Conservation (phyloP, 331 rosid species). For the Saraca asoca region DNA sequence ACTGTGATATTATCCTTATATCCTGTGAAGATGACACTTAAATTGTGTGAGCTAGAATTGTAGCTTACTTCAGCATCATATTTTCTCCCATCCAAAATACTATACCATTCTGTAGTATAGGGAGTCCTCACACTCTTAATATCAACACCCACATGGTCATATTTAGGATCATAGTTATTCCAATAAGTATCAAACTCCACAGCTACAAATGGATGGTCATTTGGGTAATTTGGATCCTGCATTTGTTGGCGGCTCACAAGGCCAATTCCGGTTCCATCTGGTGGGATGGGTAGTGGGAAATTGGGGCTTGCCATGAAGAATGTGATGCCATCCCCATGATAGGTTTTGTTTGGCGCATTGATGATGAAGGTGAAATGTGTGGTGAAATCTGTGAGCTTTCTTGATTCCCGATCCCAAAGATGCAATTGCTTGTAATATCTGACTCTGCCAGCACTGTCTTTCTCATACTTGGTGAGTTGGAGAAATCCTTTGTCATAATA, state of each 20-base stretch:
- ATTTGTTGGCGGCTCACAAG: constrained; percentile 13
- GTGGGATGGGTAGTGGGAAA: constrained; percentile 3
- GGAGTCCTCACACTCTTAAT: constrained; percentile 13
- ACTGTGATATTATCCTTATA: neutral
- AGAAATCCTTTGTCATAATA: neutral
- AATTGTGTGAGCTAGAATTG: constrained; percentile 12
- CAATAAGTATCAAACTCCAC: constrained; percentile 42
- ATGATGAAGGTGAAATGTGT: constrained; percentile 35
- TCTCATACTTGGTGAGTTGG: constrained; percentile 4
- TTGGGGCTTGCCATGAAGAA: constrained; percentile 40
- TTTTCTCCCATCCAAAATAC: constrained; percentile 15
- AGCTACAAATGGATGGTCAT: constrained; percentile 26
- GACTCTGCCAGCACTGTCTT: constrained; percentile 30
- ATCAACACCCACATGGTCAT: constrained; percentile 38
- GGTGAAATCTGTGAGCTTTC: constrained; percentile 24
- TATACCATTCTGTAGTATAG: constrained; percentile 17
- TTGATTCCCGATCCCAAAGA: constrained; percentile 25
- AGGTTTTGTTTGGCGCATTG: neutral
- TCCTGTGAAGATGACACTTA: constrained; percentile 29
- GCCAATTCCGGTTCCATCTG: constrained; percentile 30
- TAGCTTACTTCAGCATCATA: constrained; percentile 31
- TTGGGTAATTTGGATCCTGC: neutral
- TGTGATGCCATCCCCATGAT: constrained; percentile 36
- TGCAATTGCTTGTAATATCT: neutral
- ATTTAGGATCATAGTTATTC: constrained; percentile 11